Conservation (phyloP, 306 rosid species). For the Prunus davidiana region DNA sequence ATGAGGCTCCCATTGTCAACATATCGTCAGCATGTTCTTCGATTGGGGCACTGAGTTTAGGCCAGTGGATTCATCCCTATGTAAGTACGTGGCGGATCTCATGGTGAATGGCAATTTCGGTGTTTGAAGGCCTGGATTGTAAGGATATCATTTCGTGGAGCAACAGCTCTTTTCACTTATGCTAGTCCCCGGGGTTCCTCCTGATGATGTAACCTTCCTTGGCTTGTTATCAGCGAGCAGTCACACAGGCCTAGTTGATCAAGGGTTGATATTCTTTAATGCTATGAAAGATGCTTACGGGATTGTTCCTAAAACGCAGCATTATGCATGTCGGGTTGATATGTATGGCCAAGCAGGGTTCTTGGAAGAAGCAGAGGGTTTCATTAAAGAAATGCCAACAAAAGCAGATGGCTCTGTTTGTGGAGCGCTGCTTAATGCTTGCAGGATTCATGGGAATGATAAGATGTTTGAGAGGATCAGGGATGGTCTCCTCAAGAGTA, state of each 20-base stretch:
- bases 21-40: slow-evolving; percentile 66
- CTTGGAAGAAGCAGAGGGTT: slow-evolving; percentile 57
- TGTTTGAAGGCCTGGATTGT: slow-evolving; percentile 34
- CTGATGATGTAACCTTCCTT: slow-evolving; percentile 63
- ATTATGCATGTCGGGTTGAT: slow-evolving; percentile 37
- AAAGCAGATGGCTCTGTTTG: slow-evolving; percentile 47
- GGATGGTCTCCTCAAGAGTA: slow-evolving; percentile 29
- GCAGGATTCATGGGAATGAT: slow-evolving; percentile 33
- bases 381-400: slow-evolving; percentile 36
- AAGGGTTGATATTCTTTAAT: slow-evolving; percentile 49
- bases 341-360: slow-evolving; percentile 51
- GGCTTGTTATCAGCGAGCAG: slow-evolving; percentile 69
- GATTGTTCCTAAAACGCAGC: slow-evolving; percentile 27
- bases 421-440: slow-evolving; percentile 58
- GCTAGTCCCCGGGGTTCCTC: slow-evolving; percentile 63
- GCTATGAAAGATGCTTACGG: slow-evolving; percentile 56
- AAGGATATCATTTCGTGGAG: slow-evolving; percentile 77
- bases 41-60: slow-evolving; percentile 58
- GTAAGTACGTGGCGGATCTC: slow-evolving; percentile 40
- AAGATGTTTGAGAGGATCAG: slow-evolving; percentile 47
- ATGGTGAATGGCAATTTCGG: slow-evolving; percentile 34
- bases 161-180: slow-evolving; percentile 59
- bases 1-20: slow-evolving; percentile 67
- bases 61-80: slow-evolving; percentile 70
- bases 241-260: slow-evolving; percentile 43